A percentile compares a stretch with the other conserved stretches of the same genome.
phyloP scores from a whole-genome alignment of 345 rosid genomes.

The Gynandropsis gynandra region DNA sequence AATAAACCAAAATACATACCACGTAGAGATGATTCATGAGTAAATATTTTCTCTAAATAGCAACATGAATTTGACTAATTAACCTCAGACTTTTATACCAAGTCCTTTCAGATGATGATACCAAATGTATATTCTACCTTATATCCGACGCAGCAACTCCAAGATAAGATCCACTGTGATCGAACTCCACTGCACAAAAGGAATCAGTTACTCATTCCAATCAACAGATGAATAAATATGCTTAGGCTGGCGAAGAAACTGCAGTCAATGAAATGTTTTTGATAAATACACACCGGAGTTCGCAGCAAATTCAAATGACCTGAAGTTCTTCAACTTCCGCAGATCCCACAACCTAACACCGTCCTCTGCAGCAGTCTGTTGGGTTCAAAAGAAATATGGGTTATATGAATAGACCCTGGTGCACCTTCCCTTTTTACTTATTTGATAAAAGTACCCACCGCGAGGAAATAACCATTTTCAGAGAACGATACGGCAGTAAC shows the following conservation, averaged over 20 bases:
- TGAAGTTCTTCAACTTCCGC: constrained; percentile 90
- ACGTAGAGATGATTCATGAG: no score
- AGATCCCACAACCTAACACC: constrained; percentile 98
- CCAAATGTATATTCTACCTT: constrained; percentile 39
- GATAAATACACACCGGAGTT: constrained; percentile 58
- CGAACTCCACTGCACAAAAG: constrained; percentile 74
- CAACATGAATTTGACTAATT: no score
- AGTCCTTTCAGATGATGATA: no score
- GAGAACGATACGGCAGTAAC: constrained; percentile 94
- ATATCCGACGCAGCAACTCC: constrained; percentile 85
- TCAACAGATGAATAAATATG: not conserved
- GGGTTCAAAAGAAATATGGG: not conserved
- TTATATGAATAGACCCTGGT: constrained; percentile 7
- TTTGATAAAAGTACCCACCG: constrained; percentile 37
- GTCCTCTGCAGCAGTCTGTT: constrained; percentile 83
- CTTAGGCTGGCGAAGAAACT: constrained; percentile 1
- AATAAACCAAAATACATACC: not conserved
- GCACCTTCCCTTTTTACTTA: not conserved
- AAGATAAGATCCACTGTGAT: constrained; percentile 85
- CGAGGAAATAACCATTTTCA: constrained; percentile 95
- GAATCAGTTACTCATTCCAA: not conserved
- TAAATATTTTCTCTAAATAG: no score
- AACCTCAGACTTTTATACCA: no score
- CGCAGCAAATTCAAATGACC: constrained; percentile 59
- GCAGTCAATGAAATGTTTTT: constrained; percentile 3